Base-by-base conservation (phyloP, 192 early-diverging fungal genomes). In the Ramicandelaber brevisporus region DNA sequence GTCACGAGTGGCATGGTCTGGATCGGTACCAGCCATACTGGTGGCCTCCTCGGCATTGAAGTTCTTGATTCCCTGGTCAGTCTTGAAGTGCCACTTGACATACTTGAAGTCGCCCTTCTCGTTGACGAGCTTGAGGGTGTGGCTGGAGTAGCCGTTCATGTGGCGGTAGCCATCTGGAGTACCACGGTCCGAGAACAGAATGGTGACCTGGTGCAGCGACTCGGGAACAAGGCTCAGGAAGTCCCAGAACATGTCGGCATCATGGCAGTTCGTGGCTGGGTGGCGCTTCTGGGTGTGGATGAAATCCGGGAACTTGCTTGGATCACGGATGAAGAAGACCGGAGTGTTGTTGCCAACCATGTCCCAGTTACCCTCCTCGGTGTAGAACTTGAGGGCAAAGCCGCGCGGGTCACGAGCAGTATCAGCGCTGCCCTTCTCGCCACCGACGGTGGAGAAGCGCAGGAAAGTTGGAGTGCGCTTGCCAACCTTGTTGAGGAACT, bases 351-450 rank as follows among this genome's bases (percentile, higher is more conserved):
- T 61, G 34, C 61, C 60, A 14, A 63, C 61, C 42, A 65, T 41
- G 14, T 31, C 30, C 30, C 61, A 74, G 44, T 64, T 73, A 33
- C 70, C 70, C 39, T 75, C 72, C 51, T 70, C 65, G 1, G 72
- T 75, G 46, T 71, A 75, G 40, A 75, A 69, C 47, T 75, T 75
- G 41, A 67, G 40, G 6, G 68, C 55, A 43, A 76, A 72, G 13
- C 68, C 73, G n/a, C 73, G 63, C 20, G 65, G 65, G 24, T 76
- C 67, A 15, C 67, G 51, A 31, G 57, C 65, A 9, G 66, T 70
- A 38, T 76, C 70, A 7, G 65, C 58, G 0, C 61, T 63, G 3
- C 69, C 69, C 27, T 37, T 42, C 38, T 60, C 57, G 13, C 61
- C 66, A 29, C 51, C 54, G 23, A 76, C 67, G 5, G 64, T 70